Base-by-base conservation (phyloP, 1,284 basidiomycete genomes). In the Phaffia rhodozyma region DNA sequence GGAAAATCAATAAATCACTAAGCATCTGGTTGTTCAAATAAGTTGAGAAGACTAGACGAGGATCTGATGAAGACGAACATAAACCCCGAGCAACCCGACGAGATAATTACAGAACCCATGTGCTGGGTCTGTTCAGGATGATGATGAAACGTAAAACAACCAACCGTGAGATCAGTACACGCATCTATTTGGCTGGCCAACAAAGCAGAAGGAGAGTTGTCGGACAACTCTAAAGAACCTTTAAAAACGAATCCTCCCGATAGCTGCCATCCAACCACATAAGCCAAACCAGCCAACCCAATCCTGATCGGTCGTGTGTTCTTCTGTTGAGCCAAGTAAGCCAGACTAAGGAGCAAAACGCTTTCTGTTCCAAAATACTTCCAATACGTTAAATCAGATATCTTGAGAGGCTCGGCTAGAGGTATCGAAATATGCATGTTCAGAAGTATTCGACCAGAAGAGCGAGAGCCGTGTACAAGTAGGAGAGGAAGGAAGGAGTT, bases 241-340 rank as follows among this genome's bases (percentile, higher is more conserved):
- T 59, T 13, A 13, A n/a, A 62, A 7, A 51, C 48, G 47, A 62
- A 16, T 18, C 61, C 61, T 5, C 61, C 61, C 20, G 30, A 50
- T 11, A 62, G 50, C 18, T 29, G 32, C 55, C 55, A 62, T 18
- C 52, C 32, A 38, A 51, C 49, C 23, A 21, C 49, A 43, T 58
- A 62, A 20, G 48, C 23, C 13, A 52, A 23, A 5, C 43, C 50
- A 7, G 38, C 49, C 16, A 62, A 23, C 30, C 55, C 61, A 16
- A 58, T 30, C 13, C 61, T 47, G 3, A 58, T n/a, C 30, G 48
- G 34, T 1, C 61, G 20, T 5, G 61, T 62, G 30, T n/a, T 21
- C 34, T 27, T 34, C 32, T 56, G 55, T 49, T 62, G 61, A 51
- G 61, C 55, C 32, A 62, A 51, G 48, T 13, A 57, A 1, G 61